These are phyloP conservation scores for Prunus davidiana DNA, from an alignment of 306 rosid species.

Conservation along the genomic window DNA sequence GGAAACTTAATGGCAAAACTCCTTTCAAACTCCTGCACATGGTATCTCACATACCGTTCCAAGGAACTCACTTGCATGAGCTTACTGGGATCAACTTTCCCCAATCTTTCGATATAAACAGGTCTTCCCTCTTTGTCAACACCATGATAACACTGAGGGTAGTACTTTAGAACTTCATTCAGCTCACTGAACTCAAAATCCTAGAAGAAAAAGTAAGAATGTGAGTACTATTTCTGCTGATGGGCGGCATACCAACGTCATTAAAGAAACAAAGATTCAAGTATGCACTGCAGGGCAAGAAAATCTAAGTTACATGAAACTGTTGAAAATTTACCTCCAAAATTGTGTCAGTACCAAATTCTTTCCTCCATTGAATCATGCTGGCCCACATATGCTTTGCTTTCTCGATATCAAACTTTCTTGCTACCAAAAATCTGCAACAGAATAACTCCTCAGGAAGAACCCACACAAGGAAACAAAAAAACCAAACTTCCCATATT, in stretches of 20 bases:
- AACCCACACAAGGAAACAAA: background rate
- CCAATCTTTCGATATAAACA: conserved; percentile 80
- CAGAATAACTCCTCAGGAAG: conserved; percentile 9
- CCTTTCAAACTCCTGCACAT: conserved; percentile 84
- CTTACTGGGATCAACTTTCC: conserved; percentile 76
- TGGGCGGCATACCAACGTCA: background rate
- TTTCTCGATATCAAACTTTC: conserved; percentile 84
- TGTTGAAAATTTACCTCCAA: conserved; percentile 52
- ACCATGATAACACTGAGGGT: conserved; percentile 91
- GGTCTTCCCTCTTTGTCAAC: conserved; percentile 95
- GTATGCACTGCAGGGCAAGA: background rate
- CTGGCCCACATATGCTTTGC: conserved; percentile 89
- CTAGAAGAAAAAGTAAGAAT: conserved; percentile 26
- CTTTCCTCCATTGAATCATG: conserved; percentile 96
- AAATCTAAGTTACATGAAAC: background rate
- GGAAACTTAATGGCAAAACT: conserved; percentile 81
- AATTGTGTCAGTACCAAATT: conserved; percentile 72
- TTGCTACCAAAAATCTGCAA: conserved; percentile 86
- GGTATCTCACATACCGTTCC: conserved; percentile 78
- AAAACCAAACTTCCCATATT: conserved; percentile 16
- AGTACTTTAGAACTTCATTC: conserved; percentile 65
- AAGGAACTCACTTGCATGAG: conserved; percentile 78
- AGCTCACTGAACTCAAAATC: conserved; percentile 78
- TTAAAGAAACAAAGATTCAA: background rate
- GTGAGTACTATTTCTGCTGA: background rate